Conservation (phyloP, 106 monocot genomes). For the Platanthera zijinensis region DNA sequence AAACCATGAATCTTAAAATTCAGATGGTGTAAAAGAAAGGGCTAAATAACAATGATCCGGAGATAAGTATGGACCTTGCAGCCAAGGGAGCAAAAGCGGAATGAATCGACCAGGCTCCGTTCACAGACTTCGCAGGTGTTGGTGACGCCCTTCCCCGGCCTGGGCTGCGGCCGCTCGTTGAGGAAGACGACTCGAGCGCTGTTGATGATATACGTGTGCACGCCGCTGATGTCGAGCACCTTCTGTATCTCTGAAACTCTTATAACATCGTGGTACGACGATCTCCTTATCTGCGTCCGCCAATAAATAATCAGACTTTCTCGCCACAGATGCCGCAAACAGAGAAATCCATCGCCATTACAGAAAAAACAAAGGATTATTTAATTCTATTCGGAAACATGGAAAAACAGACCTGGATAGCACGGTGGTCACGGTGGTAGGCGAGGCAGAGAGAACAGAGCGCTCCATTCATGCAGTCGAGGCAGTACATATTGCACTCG, state of each 20-base stretch:
- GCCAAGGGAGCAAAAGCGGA: conserved; percentile 63
- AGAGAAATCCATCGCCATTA: not conserved
- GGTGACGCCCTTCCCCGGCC: conserved; percentile 43
- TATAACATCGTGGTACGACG: conserved; percentile 97
- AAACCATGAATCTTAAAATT: not conserved
- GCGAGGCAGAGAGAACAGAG: conserved; percentile 80
- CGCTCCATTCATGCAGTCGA: conserved; percentile 69
- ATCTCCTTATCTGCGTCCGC: conserved; percentile 62
- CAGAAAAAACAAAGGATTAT: not conserved
- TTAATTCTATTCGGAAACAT: not conserved
- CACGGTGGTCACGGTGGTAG: conserved; percentile 57
- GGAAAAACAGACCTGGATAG: conserved; percentile 56
- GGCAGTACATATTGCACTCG: conserved; percentile 95
- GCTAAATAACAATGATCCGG: not conserved
- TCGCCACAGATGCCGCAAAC: not conserved
- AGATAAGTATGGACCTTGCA: conserved; percentile 35
- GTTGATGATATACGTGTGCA: conserved; percentile 93
- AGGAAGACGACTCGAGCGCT: conserved; percentile 93
- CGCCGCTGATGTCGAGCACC: conserved; percentile 69
- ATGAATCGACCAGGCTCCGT: conserved; percentile 55
- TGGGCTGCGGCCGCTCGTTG: conserved; percentile 56
- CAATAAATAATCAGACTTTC: not conserved
- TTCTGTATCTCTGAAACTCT: conserved; percentile 87
- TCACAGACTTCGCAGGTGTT: conserved; percentile 51
- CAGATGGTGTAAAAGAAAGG: not conserved